Base-by-base conservation (phyloP, 768 basidiomycete genomes). In the Phylloporus scabripes region DNA sequence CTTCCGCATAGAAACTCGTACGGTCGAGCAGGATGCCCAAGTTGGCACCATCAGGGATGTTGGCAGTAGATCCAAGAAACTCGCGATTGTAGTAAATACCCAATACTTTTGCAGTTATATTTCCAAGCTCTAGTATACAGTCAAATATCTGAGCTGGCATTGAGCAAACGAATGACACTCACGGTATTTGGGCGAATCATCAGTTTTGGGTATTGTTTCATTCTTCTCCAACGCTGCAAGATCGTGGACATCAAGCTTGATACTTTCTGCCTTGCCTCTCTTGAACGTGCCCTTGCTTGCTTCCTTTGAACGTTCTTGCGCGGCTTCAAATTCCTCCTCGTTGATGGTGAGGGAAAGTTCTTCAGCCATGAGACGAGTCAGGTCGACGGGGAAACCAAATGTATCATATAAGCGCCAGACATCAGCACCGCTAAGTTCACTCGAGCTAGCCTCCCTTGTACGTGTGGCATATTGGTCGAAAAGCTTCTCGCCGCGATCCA, bases 381-480 rank as follows among this genome's bases (percentile, higher is more conserved):
- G 72, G 63, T 99, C 96, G 36, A 91, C 92, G 0, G 96, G 96
- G 74, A 99, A 99, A 44, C 96, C 96, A 63, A 89, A 99, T 1
- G 96, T 98, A 65, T 99, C 96, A 65, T 98, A 98, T 44, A 99
- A 70, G 23, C 90, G 80, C 96, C 96, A 99, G 31, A 97, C 91
- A 61, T 99, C 95, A 57, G 85, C 87, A 21, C 96, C 96, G 51
- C 74, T 82, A 26, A 99, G 81, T 56, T 82, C 79, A 33, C 72
- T 83, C 5, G 70, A 59, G 7, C 83, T 84, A 42, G 76, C 71
- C 46, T 83, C 77, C 55, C 75, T 75, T 8, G 94, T 83, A 28
- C 78, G 75, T 23, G 72, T 62, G 18, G 87, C 88, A 66, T 91
- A 96, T 57, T 88, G 82, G 47, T 94, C 91, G 66, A 98, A 99